Evolutionary conservation across 208 protist species (phyloP).

Genomic region (Trypanosoma rangeli): DNA sequence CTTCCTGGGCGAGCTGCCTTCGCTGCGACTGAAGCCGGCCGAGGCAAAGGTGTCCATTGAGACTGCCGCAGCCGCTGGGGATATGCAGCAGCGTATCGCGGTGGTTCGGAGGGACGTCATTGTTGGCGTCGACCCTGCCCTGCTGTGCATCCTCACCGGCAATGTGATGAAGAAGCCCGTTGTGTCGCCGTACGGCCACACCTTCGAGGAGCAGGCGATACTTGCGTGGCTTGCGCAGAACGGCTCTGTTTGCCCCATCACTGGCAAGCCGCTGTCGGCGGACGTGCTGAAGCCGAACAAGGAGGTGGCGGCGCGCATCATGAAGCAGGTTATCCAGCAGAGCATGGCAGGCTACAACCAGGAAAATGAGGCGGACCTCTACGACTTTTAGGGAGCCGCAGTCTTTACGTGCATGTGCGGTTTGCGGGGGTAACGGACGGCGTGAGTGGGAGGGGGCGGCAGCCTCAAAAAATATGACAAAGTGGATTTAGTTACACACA

Average conservation of each 20-base stretch:
- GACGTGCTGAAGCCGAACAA: conserved; percentile 64
- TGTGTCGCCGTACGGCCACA: conserved; percentile 87
- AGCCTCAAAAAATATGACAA: no score
- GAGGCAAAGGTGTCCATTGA: conserved; percentile 74
- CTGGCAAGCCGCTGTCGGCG: conserved; percentile 74
- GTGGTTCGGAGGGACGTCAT: conserved; percentile 47
- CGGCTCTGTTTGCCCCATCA: conserved; percentile 90
- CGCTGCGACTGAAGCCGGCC: conserved; percentile 40
- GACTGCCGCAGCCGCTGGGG: conserved; percentile 62
- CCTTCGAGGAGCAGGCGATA: conserved; percentile 86
- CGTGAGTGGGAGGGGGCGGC: no score
- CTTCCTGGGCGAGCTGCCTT: conserved; percentile 69
- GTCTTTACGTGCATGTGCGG: neutral
- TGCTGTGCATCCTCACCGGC: conserved; percentile 86
- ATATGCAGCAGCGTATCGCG: conserved; percentile 40
- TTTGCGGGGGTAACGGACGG: no score
- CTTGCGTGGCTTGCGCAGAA: conserved; percentile 86
- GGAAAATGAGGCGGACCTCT: conserved; percentile 79
- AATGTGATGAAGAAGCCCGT: conserved; percentile 92
- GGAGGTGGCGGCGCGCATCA: conserved; percentile 66
- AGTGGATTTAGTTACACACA: no score
- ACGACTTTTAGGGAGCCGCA: conserved; percentile 74
- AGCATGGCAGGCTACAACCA: conserved; percentile 64
- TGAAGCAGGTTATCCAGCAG: conserved; percentile 79
- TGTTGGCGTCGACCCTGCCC: conserved; percentile 51